phyloP scores from a whole-genome alignment of 225 moss, liverwort and hornwort genomes.

The Marchantia polymorpha region DNA sequence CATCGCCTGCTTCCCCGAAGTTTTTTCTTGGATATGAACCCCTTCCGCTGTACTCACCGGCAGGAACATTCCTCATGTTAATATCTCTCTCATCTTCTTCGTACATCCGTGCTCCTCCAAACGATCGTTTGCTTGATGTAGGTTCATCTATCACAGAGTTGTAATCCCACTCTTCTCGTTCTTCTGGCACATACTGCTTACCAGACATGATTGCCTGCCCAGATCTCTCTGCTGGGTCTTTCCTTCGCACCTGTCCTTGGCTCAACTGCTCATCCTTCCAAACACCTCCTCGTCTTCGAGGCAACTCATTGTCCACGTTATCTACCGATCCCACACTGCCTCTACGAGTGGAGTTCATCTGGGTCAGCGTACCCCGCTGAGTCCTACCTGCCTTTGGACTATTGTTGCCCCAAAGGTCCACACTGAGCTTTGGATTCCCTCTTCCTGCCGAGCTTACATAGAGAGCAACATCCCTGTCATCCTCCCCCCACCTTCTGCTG shows the following conservation, averaged over 20 bases:
- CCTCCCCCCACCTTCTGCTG: slow-evolving; percentile 13
- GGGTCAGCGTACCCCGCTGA: slow-evolving; percentile 32
- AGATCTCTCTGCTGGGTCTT: slow-evolving; percentile 5
- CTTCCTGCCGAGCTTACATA: slow-evolving; percentile 5
- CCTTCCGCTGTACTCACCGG: not conserved
- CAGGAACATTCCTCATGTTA: not conserved
- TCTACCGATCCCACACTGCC: slow-evolving; percentile 28
- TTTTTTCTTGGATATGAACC: not conserved
- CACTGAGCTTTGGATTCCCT: slow-evolving; percentile 10
- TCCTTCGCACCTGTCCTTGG: slow-evolving; percentile 10
- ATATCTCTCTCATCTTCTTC: slow-evolving; percentile 12
- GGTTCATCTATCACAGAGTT: slow-evolving; percentile 13
- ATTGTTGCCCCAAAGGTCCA: slow-evolving; percentile 39
- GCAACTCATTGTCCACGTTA: slow-evolving; percentile 22
- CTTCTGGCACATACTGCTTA: slow-evolving; percentile 13
- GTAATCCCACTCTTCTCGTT: slow-evolving; percentile 9
- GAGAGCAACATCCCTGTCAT: slow-evolving; percentile 11
- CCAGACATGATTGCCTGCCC: slow-evolving; percentile 10
- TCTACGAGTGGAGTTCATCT: slow-evolving; percentile 30
- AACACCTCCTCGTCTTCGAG: slow-evolving; percentile 10
- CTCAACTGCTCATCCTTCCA: slow-evolving; percentile 25
- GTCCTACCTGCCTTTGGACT: slow-evolving; percentile 15
- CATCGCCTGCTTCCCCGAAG: not conserved
- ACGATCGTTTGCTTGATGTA: not conserved
- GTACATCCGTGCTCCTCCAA: not conserved